A percentile compares a stretch with the other conserved stretches of the same genome.
Conservation (phyloP, 2,329 filamentous ascomycete genomes). For the Blastomyces gilchristii region DNA sequence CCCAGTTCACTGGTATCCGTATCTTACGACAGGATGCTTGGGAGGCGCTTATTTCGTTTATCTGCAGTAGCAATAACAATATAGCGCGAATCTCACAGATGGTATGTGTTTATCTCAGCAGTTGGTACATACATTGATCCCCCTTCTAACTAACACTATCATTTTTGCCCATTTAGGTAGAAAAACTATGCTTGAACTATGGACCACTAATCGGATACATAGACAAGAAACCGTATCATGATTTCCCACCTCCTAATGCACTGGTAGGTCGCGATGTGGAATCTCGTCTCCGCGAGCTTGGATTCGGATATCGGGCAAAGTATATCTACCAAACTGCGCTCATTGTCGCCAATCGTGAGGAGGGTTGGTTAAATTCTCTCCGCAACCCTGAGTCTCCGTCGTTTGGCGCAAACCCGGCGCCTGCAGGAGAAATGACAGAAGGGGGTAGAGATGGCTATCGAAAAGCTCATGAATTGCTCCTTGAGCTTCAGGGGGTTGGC, state of each 20-base stretch:
- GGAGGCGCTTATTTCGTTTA: constrained; percentile 89
- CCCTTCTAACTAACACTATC: constrained; percentile 3
- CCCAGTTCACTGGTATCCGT: constrained; percentile 78
- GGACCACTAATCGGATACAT: constrained; percentile 64
- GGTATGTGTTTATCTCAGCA: constrained; percentile 41
- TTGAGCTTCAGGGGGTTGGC: constrained; percentile 75
- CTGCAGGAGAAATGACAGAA: constrained; percentile 41
- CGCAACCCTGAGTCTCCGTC: constrained; percentile 64
- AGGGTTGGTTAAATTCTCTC: constrained; percentile 65
- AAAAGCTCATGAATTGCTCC: constrained; percentile 66
- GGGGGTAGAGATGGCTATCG: constrained; percentile 58
- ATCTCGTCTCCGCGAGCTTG: constrained; percentile 64
- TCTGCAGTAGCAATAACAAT: constrained; percentile 98
- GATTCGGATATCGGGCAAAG: constrained; percentile 89
- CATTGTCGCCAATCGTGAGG: constrained; percentile 58
- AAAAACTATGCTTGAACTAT: constrained; percentile 82
- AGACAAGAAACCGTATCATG: constrained; percentile 64
- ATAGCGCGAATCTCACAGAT: constrained; percentile 92
- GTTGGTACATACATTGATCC: background rate
- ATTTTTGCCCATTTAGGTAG: constrained; percentile 41
- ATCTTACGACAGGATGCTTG: constrained; percentile 92
- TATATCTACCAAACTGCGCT: constrained; percentile 81
- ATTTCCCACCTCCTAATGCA: constrained; percentile 69
- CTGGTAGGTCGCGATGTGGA: constrained; percentile 71
- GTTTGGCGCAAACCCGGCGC: constrained; percentile 39